A percentile compares a stretch with the other conserved stretches of the same genome.
phyloP scores from a whole-genome alignment of 2,329 filamentous ascomycete genomes.

The Dactylellina haptotyla region DNA sequence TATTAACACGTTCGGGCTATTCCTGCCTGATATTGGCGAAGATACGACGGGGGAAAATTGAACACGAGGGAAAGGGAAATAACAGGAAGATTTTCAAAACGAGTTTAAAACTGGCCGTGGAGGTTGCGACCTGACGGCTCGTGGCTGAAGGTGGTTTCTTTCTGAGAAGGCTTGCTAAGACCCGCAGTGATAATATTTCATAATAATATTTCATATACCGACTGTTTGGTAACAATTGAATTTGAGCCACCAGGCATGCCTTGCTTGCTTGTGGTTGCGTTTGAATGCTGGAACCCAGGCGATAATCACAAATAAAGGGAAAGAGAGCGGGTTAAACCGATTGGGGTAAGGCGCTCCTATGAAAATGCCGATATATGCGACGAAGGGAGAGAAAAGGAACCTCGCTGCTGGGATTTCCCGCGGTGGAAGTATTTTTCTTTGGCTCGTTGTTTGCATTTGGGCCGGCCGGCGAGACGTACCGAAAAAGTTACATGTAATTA shows the following conservation, averaged over 20 bases:
- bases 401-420: conserved; percentile 31
- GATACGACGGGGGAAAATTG: not conserved
- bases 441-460: too few species aligned
- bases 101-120: conserved; percentile 32
- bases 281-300: not conserved
- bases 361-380: conserved; percentile 34
- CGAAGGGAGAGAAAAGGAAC: too few species aligned
- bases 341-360: conserved; percentile 28
- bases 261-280: not conserved
- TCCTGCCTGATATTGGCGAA: conserved; percentile 25
- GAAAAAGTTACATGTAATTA: conserved; percentile 27
- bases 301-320: conserved; percentile 2
- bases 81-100: conserved; percentile 49
- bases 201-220: too few species aligned
- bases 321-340: conserved; percentile 27
- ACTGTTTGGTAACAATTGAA: too few species aligned
- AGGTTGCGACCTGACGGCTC: conserved; percentile 8
- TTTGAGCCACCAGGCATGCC: conserved; percentile 9
- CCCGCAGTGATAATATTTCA: too few species aligned
- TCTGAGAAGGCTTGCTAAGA: too few species aligned
- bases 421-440: too few species aligned
- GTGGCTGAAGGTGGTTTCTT: not conserved
- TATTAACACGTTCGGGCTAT: conserved; percentile 41
- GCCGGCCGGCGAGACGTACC: conserved; percentile 53
- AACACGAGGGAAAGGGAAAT: conserved; percentile 17